phyloP scores from a whole-genome alignment of 495 filamentous ascomycete genomes.

The Neurospora discreta region DNA sequence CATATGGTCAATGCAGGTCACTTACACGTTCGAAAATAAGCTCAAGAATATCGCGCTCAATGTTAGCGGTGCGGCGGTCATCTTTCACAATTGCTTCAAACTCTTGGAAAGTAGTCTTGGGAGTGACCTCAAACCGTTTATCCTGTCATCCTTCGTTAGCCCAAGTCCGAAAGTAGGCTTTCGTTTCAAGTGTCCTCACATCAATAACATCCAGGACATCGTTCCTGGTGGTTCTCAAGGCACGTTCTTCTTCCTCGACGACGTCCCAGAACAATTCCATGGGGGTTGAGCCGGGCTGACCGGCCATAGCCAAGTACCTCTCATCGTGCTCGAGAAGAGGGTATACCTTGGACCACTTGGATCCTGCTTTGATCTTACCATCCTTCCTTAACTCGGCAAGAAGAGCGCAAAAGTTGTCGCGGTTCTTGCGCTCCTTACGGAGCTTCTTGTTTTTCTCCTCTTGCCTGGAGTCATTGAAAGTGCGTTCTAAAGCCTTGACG shows the following conservation, averaged over 20 bases:
- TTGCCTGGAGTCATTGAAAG: constrained; percentile 80
- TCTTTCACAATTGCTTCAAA: constrained; percentile 65
- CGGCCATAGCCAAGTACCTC: constrained; percentile 75
- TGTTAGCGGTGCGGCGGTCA: constrained; percentile 75
- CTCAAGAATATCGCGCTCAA: constrained; percentile 61
- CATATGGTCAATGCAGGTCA: not conserved
- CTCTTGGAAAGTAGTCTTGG: constrained; percentile 77
- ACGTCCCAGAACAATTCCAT: constrained; percentile 96
- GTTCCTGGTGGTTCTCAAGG: constrained; percentile 68
- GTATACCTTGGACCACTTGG: constrained; percentile 79
- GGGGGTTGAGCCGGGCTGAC: constrained; percentile 79
- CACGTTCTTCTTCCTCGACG: constrained; percentile 84
- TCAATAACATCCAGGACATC: constrained; percentile 84
- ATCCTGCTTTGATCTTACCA: constrained; percentile 81
- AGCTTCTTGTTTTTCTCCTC: constrained; percentile 70
- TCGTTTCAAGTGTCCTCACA: constrained; percentile 40
- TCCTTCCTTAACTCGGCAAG: constrained; percentile 60
- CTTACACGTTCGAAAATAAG: constrained; percentile 68
- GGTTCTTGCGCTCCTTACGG: constrained; percentile 71
- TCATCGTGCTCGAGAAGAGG: constrained; percentile 70
- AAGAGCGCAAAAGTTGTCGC: constrained; percentile 67
- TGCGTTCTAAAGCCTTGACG: constrained; percentile 80
- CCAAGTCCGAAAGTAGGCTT: not conserved
- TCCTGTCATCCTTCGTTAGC: constrained; percentile 43
- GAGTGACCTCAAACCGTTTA: constrained; percentile 78